Percentiles rank a stretch among this genome's conserved stretches.
Evolutionary conservation across 768 basidiomycete species (phyloP).

Genomic region (Russula earlei): DNA sequence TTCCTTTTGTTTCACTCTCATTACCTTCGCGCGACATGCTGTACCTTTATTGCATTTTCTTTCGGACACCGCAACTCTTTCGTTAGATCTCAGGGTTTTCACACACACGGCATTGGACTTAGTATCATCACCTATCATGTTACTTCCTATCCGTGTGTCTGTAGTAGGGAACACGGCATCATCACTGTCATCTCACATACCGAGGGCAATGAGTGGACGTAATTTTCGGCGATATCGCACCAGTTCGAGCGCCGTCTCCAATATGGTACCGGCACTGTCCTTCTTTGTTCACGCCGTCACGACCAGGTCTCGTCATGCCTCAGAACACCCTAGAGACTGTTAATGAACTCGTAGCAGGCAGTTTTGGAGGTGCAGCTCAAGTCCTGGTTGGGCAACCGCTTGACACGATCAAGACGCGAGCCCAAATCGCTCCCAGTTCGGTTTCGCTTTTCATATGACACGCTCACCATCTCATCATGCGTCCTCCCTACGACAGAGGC

Average conservation of each 20-base stretch:
- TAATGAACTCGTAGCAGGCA: conserved; percentile 82
- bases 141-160: conserved; percentile 15
- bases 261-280: background rate
- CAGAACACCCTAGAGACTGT: conserved; percentile 38
- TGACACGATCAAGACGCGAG: conserved; percentile 82
- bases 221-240: background rate
- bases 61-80: conserved; percentile 9
- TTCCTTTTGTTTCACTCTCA: conserved; percentile 3
- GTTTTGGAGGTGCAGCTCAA: conserved; percentile 88
- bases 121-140: conserved; percentile 13
- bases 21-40: conserved; percentile 6
- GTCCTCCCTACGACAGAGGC: conserved; percentile 40
- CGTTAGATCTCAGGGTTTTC: conserved; percentile 5
- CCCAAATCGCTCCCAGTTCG: conserved; percentile 78
- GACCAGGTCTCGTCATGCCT: background rate
- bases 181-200: too few relatives aligned
- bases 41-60: conserved; percentile 13
- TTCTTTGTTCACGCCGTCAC: background rate
- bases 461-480: conserved; percentile 3
- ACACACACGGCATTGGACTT: conserved; percentile 15
- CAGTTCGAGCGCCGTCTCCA: background rate
- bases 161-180: conserved; percentile 15
- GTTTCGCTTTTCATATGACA: conserved; percentile 18
- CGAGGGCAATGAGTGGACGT: background rate
- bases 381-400: conserved; percentile 91